Conservation (phyloP, 176 grass and related monocot species). For the Musa schizocarpa region DNA sequence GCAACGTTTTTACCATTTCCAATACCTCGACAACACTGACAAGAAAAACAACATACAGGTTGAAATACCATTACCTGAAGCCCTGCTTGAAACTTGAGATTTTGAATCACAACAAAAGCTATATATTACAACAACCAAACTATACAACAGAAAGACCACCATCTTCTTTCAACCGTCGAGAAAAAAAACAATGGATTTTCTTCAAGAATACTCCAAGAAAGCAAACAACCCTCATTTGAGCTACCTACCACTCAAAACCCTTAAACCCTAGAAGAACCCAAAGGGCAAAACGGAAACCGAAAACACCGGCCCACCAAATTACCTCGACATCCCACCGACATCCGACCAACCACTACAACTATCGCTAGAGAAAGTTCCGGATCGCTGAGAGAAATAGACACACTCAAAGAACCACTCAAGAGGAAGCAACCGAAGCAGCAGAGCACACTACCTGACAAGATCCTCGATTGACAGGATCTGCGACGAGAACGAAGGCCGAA, state of each 20-base stretch:
- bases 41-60: background rate
- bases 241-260: background rate
- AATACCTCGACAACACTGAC: background rate
- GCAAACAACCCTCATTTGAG: background rate
- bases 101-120: background rate
- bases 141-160: background rate
- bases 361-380: background rate
- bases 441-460: background rate
- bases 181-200: background rate
- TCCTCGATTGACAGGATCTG: background rate
- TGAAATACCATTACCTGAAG: background rate
- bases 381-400: background rate
- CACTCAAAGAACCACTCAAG: background rate
- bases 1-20: background rate
- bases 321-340: background rate
- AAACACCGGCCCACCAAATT: background rate
- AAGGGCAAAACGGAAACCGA: background rate
- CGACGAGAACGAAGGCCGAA: background rate
- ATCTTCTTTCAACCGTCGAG: no score
- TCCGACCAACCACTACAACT: background rate
- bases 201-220: background rate
- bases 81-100: background rate
- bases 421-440: background rate
- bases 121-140: background rate
- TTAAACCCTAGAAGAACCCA: background rate